Conservation (phyloP, 2,329 filamentous ascomycete species). For the Cylindrodendrum hubeiense region DNA sequence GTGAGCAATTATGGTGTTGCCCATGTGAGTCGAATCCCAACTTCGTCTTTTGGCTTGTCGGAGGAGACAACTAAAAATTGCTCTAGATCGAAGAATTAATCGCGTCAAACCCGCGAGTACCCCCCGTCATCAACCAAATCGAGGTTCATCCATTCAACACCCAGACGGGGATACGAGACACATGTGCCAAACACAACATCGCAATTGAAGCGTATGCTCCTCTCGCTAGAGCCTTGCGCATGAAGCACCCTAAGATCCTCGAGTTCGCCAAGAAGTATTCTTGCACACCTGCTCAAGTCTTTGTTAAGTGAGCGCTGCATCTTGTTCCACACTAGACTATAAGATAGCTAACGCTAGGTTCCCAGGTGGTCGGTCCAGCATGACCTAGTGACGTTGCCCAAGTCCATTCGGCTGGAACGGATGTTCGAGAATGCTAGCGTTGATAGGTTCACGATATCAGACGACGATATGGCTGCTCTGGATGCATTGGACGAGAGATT, state of each 20-base stretch:
- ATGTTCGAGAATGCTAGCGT: constrained; percentile 76
- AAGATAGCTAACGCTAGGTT: neutral
- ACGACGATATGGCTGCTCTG: constrained; percentile 72
- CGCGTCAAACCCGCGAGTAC: constrained; percentile 69
- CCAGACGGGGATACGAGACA: constrained; percentile 72
- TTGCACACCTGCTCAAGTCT: constrained; percentile 78
- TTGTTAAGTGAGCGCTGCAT: constrained; percentile 64
- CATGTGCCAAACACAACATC: constrained; percentile 75
- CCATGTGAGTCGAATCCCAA: constrained; percentile 65
- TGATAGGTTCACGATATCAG: constrained; percentile 69
- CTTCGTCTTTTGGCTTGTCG: too few relatives aligned
- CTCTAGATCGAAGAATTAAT: constrained; percentile 76
- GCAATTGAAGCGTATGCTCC: constrained; percentile 85
- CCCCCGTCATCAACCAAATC: constrained; percentile 82
- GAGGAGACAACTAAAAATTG: neutral
- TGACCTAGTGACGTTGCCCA: constrained; percentile 78
- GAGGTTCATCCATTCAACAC: constrained; percentile 89
- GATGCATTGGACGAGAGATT: constrained; percentile 78
- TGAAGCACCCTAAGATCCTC: constrained; percentile 74
- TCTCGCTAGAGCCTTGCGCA: constrained; percentile 76
- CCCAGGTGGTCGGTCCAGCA: constrained; percentile 81
- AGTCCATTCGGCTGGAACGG: constrained; percentile 73
- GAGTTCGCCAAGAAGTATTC: constrained; percentile 75
- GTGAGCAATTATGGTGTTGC: constrained; percentile 84
- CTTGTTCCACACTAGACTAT: neutral